Evolutionary conservation across 768 basidiomycete species (phyloP).

Genomic region (Leccinum barrowsii): DNA sequence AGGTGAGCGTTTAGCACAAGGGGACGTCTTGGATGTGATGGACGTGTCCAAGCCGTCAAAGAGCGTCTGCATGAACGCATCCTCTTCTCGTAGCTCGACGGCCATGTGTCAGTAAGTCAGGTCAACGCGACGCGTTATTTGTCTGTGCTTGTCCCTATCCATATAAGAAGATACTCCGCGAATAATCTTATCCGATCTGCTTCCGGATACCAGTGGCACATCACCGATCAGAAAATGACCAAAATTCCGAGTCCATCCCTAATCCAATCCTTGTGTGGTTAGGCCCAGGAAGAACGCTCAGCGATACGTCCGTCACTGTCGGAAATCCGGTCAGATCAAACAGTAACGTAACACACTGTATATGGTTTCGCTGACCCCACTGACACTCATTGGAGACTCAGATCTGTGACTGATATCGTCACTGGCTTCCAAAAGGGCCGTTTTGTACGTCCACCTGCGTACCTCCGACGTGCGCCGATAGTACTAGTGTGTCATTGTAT

Average conservation of each 20-base stretch:
- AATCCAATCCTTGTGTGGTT: background rate
- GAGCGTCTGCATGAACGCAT: constrained; percentile 54
- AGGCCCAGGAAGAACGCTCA: background rate
- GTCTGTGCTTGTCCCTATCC: constrained; percentile 2
- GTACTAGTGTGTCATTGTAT: background rate
- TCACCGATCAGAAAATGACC: background rate
- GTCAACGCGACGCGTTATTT: constrained; percentile 28
- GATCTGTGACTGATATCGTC: background rate
- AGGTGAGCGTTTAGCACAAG: constrained; percentile 23
- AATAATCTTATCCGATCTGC: constrained; percentile 11
- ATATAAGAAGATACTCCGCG: constrained; percentile 5
- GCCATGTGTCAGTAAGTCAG: constrained; percentile 29
- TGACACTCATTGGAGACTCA: background rate
- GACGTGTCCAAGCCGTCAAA: constrained; percentile 50
- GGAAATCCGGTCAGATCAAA: background rate
- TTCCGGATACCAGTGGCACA: background rate
- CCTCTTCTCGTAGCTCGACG: constrained; percentile 44
- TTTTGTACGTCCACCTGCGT: background rate
- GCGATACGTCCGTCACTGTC: background rate
- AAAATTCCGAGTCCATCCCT: background rate
- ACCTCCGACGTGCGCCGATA: constrained; percentile 3
- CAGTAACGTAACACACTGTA: background rate
- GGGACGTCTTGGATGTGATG: constrained; percentile 40
- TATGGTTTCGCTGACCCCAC: background rate
- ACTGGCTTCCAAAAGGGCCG: background rate